Conservation (phyloP, 345 rosid genomes). For the Leavenworthia alabamica region DNA sequence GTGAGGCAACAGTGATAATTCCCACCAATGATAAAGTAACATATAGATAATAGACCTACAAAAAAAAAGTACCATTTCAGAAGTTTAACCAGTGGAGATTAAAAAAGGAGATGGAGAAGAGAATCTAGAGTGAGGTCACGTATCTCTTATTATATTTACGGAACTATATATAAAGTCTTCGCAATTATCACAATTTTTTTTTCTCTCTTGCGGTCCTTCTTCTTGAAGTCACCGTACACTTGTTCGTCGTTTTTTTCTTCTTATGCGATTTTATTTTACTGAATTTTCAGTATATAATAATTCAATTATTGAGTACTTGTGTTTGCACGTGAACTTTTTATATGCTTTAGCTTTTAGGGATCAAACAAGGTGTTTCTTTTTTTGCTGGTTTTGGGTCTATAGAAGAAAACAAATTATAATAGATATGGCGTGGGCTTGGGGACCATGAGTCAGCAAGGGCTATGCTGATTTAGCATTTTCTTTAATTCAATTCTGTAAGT, state of each 20-base stretch:
- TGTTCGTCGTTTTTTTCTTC: conserved; percentile 13
- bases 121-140: conserved; percentile 27
- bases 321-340: conserved; percentile 15
- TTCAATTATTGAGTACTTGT: conserved; percentile 5
- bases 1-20: neutral
- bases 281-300: neutral
- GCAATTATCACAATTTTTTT: conserved; percentile 8
- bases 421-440: neutral
- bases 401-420: neutral
- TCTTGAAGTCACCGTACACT: conserved; percentile 15
- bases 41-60: neutral
- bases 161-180: conserved; percentile 16
- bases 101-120: conserved; percentile 13
- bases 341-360: neutral
- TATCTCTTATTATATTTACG: conserved; percentile 6
- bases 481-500: neutral
- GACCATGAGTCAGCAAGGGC: neutral
- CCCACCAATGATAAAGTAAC: neutral
- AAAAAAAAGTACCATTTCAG: neutral
- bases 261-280: neutral
- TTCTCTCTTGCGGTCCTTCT: conserved; percentile 16
- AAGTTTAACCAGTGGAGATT: neutral
- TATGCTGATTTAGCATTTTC: neutral
- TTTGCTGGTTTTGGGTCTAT: neutral
- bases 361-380: neutral